These are phyloP conservation scores for Suillus ampliporus DNA, from an alignment of 768 basidiomycete genomes.

Conservation along the genomic window DNA sequence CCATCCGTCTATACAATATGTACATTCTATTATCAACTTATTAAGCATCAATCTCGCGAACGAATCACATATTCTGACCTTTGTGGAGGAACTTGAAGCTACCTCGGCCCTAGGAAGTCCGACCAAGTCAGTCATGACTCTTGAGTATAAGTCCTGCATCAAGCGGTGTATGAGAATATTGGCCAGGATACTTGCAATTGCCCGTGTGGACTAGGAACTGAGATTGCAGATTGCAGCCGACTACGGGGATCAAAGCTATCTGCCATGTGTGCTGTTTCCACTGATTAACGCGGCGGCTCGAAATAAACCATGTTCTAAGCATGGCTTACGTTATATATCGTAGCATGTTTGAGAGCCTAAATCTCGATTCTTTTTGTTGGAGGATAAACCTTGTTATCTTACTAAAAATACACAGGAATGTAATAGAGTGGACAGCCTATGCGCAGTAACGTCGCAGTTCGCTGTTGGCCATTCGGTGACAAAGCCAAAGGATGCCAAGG, in stretches of 20 bases:
- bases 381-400: no score
- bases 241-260: background rate
- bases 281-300: no score
- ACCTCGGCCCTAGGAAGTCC: background rate
- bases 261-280: no score
- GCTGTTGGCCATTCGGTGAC: no score
- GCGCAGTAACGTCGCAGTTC: no score
- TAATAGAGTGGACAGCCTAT: no score
- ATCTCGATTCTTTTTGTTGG: no score
- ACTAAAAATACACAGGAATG: no score
- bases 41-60: background rate
- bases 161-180: background rate
- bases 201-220: background rate
- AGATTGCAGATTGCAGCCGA: background rate
- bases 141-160: background rate
- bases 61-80: background rate
- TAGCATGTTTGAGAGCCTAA: no score
- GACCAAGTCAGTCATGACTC: background rate
- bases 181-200: background rate
- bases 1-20: background rate
- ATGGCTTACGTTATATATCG: no score
- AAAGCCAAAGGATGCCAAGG: no score
- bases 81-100: background rate
- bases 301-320: no score
- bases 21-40: conserved; percentile 2